Base-by-base conservation (phyloP, 2,329 filamentous ascomycete genomes). In the Calonectria henricotiae region DNA sequence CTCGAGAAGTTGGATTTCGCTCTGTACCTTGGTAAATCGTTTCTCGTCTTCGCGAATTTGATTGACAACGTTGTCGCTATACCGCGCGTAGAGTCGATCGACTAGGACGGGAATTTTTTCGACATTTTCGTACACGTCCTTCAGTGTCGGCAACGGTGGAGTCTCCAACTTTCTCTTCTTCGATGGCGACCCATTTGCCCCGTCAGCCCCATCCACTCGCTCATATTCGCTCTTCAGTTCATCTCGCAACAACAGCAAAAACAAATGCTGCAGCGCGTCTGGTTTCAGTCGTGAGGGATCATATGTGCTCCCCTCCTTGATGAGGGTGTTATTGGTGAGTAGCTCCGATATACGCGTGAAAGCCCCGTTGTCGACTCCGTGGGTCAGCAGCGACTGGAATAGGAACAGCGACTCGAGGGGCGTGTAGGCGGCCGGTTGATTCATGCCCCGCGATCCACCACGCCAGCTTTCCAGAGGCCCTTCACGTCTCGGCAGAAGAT, bases 401-500 rank as follows among this genome's bases (percentile, higher is more conserved):
- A 97, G 89, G 75, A 96, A 89, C 72, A 97, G 88, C 79, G 92
- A 93, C 88, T 97, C 95, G 86, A 97, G 93, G 76, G 92, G 90
- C 80, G 94, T 96, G 84, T 96, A 95, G 79, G 88, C 86, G 80
- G 90, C 87, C 82, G 83, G 82, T 79, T 83, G 82, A 85, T 85
- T 88, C 87, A 89, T 89, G 82, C 85, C 87, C 85, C 85, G 80
- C 80, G 82, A 83, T 83, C 83, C 85, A 80, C 86, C 86, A 88
- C 87, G 86, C 85, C 85, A 84, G 83, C 82, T 82, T 83, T 87
- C 86, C 86, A 88, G 86, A 86, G 85, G 84, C 84, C 82, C 84
- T 83, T 86, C 82, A 81, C 84, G 85, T 85, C 83, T 85, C 82
- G 86, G 82, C 78, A 86, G 80, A 79, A 85, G 84, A 79, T 88